Percentiles rank a stretch among this genome's conserved stretches.
Evolutionary conservation across 805 yeast species (phyloP).

Genomic region (Ogataea nonfermentans): DNA sequence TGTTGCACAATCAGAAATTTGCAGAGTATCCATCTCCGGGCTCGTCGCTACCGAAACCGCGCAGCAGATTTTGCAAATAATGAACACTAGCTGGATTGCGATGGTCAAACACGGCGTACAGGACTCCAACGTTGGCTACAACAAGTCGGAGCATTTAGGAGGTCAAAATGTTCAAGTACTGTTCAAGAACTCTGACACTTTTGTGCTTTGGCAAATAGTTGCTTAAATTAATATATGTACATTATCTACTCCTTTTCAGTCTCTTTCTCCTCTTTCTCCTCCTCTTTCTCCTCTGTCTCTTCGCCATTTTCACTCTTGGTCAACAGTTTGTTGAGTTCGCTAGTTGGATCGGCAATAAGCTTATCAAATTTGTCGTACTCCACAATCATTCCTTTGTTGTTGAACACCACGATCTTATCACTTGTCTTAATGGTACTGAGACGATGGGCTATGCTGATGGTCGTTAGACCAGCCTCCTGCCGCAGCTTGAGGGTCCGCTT

Average conservation of each 20-base stretch:
- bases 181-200: slow-evolving; percentile 19
- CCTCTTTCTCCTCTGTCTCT: slow-evolving; percentile 25
- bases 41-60: slow-evolving; percentile 18
- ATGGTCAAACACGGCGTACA: slow-evolving; percentile 29
- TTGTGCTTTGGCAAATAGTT: slow-evolving; percentile 30
- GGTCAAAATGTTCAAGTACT: slow-evolving; percentile 31
- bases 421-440: slow-evolving; percentile 83
- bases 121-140: slow-evolving; percentile 30
- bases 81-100: slow-evolving; percentile 24
- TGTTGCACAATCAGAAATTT: slow-evolving; percentile 9
- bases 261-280: slow-evolving; percentile 3
- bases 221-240: slow-evolving; percentile 5
- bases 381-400: slow-evolving; percentile 66
- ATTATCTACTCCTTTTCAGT: neutral
- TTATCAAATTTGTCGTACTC: slow-evolving; percentile 64
- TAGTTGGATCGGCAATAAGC: slow-evolving; percentile 44
- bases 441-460: slow-evolving; percentile 89
- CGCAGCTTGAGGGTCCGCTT: slow-evolving; percentile 66
- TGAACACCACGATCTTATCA: slow-evolving; percentile 73
- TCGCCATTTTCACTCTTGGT: slow-evolving; percentile 30
- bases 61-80: slow-evolving; percentile 1
- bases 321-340: slow-evolving; percentile 45
- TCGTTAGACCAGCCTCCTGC: slow-evolving; percentile 57
- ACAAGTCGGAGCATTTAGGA: slow-evolving; percentile 30
- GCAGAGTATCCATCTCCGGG: slow-evolving; percentile 17